Evolutionary conservation across 192 early-diverging fungal species (phyloP), one percentile per base, ranked within the genome.

Genomic region (Coemansia biformis): DNA sequence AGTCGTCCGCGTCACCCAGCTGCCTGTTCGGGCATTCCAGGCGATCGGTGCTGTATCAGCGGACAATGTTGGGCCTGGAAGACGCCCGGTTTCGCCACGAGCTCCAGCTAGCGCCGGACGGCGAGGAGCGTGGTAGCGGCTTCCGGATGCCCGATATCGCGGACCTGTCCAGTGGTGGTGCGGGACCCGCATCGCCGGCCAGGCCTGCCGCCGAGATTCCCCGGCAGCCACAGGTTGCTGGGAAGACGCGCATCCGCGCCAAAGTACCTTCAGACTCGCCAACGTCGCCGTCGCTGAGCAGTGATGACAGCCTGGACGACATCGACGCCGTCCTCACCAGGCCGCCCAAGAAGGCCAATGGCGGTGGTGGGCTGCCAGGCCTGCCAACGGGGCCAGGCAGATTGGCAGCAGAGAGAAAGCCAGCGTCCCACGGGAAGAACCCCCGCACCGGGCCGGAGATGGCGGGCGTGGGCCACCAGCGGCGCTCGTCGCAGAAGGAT

Each of bases 41-140:
- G 9, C 50, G 57, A 8, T 65, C 69, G 13, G 33, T 38, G 15
- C 45, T 45, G 32, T 73, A 65, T 30, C 53, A 54, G 12, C 46
- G 39, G 8, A 45, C 65, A 10, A 73, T 73, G 69, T 29, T 43
- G 38, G 69, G 51, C 2, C 45, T 73, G 7, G 69, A 73, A 45
- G 52, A 54, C 30, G 49, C 52, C 7, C 62, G 69, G 12, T 65
- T 73, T 23, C 24, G 22, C 22, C 31, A 30, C 10, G 51, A 52
- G 32, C 40, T 52, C 33, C n/a, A n/a, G n/a, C n/a, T n/a, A n/a
- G n/a, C n/a, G n/a, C n/a, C n/a, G n/a, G n/a, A n/a, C n/a, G n/a
- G n/a, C n/a, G n/a, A n/a, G n/a, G n/a, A n/a, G n/a, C n/a, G 23
- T 9, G 21, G 15, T 1, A 18, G 41, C 24, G 17, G 26, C 6